These are phyloP conservation scores for Phytophthora meadii DNA, from an alignment of 352 stramenopile genomes.

Conservation along the genomic window DNA sequence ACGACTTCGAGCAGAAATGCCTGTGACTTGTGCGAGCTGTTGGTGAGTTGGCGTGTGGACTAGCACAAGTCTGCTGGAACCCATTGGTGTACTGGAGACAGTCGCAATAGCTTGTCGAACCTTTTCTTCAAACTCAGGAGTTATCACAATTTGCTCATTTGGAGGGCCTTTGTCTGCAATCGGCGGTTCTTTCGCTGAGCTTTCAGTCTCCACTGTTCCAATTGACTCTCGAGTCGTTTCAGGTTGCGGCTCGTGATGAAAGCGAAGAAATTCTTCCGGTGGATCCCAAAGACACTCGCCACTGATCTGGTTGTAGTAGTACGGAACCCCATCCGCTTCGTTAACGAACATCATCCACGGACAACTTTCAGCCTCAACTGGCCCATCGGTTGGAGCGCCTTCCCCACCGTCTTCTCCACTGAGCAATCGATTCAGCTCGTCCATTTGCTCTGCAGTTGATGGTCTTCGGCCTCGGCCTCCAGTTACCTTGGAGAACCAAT, in stretches of 20 bases:
- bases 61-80: constrained; percentile 51
- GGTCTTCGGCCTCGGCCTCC: constrained; percentile 34
- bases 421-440: constrained; percentile 58
- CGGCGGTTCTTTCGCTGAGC: neutral
- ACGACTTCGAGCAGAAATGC: constrained; percentile 10
- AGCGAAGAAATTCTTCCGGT: constrained; percentile 56
- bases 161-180: neutral
- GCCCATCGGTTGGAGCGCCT: constrained; percentile 1
- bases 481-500: neutral
- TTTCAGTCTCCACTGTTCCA: neutral
- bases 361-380: constrained; percentile 6
- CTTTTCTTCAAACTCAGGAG: constrained; percentile 63
- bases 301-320: constrained; percentile 76
- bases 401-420: constrained; percentile 51
- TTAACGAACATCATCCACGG: constrained; percentile 80
- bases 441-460: constrained; percentile 72
- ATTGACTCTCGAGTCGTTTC: neutral
- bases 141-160: constrained; percentile 26
- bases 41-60: constrained; percentile 48
- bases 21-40: constrained; percentile 20
- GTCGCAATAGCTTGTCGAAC: constrained; percentile 54
- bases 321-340: constrained; percentile 63
- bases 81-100: constrained; percentile 50
- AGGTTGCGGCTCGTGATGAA: constrained; percentile 37
- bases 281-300: constrained; percentile 73